Base-by-base conservation (phyloP, 2,329 filamentous ascomycete species). In the Aspergillus fumigatiaffinis region DNA sequence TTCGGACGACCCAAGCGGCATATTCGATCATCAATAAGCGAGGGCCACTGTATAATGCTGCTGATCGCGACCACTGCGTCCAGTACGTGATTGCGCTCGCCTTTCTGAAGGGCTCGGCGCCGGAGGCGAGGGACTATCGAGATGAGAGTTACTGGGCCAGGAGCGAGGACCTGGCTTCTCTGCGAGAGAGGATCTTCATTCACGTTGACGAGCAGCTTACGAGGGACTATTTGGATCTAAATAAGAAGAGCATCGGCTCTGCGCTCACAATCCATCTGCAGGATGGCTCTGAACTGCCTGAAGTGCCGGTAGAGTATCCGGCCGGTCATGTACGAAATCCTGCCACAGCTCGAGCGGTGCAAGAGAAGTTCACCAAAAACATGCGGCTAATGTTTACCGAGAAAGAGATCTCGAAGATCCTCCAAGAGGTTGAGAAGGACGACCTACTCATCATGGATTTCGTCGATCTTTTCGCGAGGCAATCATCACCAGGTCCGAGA, bases 291-390 rank as follows among this genome's bases (percentile, higher is more conserved):
- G 44, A 59, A 3, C 44, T 73, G 10, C 58, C 66, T 2, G 71
- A 76, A 47, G 61, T 71, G 9, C 12, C 71, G 6, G 59, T 75
- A 4, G 63, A 80, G 58, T 79, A 76, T 64, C 75, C 77, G 0
- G 56, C 63, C 8, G 70, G 68, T 2, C 82, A 21, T 63, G 65
- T 57, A 26, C 58, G 53, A 25, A 62, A 65, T 23, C 54, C 60
- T 12, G 32, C 26, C 23, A 63, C 63, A 28, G 44, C 56, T 7
- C 29, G 28, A 10, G 56, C 44, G 2, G 46, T 67, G 8, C 54
- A 57, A 21, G 51, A 51, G 14, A 68, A 66, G 21, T 62, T 67
- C 29, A 49, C 49, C 50, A 52, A 28, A 21, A 67, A 62, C 25
- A 62, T 67, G 63, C 52, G 53, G 12, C 32, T 56, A 20, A 52